A percentile compares a stretch with the other conserved stretches of the same genome.
phyloP scores from a whole-genome alignment of 75 land plant genomes.

The Selaginella moellendorffii region DNA sequence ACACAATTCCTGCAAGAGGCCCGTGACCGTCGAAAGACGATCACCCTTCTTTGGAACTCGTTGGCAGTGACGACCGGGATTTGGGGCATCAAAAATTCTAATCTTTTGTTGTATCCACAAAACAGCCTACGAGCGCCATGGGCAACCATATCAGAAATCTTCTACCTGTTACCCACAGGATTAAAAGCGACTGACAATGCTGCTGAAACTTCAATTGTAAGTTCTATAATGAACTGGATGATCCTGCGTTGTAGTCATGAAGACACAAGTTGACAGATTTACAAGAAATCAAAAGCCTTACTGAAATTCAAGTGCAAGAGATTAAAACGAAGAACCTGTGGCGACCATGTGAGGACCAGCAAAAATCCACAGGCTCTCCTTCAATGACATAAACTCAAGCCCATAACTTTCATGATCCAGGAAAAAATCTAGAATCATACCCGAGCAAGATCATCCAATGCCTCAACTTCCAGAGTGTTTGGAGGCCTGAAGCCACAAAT shows the following conservation, averaged over 20 bases:
- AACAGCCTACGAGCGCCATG: slow-evolving; percentile 40
- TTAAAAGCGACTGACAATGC: slow-evolving; percentile 89
- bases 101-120: slow-evolving; percentile 85
- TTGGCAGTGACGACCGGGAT: slow-evolving; percentile 86
- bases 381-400: slow-evolving; percentile 98
- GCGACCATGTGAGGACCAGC: slow-evolving; percentile 98
- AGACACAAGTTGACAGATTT: slow-evolving; percentile 68
- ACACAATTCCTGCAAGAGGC: slow-evolving; percentile 57
- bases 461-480: not conserved
- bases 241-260: slow-evolving; percentile 80
- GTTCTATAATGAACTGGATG: slow-evolving; percentile 99
- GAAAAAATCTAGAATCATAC: not conserved
- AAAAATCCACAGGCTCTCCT: slow-evolving; percentile 81
- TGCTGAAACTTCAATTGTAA: slow-evolving; percentile 91
- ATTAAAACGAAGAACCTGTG: slow-evolving; percentile 36
- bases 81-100: slow-evolving; percentile 78
- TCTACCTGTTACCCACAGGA: slow-evolving; percentile 55
- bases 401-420: too few relatives aligned
- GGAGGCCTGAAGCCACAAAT: not conserved
- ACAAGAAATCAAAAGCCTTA: too few relatives aligned
- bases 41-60: slow-evolving; percentile 70
- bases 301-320: not conserved
- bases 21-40: not conserved
- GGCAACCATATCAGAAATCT: not conserved
- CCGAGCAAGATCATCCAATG: not conserved